A percentile compares a stretch with the other conserved stretches of the same genome.
These are phyloP conservation scores for Hansenula sp. DNA, from an alignment of 1,139 yeast species.

Conservation along the genomic window DNA sequence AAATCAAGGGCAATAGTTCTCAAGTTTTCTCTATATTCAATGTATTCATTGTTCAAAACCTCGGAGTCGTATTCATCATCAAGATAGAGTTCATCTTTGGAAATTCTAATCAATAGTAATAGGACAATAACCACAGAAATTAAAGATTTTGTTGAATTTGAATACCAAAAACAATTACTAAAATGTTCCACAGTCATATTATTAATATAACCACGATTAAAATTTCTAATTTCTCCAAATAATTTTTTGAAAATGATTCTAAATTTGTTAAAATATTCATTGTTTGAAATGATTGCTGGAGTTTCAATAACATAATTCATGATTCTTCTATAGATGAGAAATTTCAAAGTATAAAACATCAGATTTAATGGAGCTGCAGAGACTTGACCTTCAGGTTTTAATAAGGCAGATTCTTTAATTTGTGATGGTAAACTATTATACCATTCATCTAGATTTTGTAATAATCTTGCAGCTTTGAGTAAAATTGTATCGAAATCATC, in stretches of 20 bases:
- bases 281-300: constrained; percentile 3
- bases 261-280: constrained; percentile 11
- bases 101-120: constrained; percentile 15
- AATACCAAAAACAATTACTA: constrained; percentile 20
- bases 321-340: constrained; percentile 22
- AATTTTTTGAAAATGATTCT: constrained; percentile 13
- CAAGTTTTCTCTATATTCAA: constrained; percentile 6
- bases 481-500: constrained; percentile 19
- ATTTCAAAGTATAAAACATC: constrained; percentile 19
- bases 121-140: constrained; percentile 19
- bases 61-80: constrained; percentile 14
- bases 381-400: constrained; percentile 5
- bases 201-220: constrained; percentile 14
- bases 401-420: background rate
- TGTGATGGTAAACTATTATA: constrained; percentile 13
- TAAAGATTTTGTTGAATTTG: constrained; percentile 17
- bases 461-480: constrained; percentile 12
- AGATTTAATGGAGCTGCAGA: constrained; percentile 23
- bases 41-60: constrained; percentile 1
- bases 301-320: constrained; percentile 20
- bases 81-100: constrained; percentile 12
- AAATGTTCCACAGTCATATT: constrained; percentile 17
- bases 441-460: constrained; percentile 19
- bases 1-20: constrained; percentile 6
- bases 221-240: constrained; percentile 8